These are phyloP conservation scores for Strobilomyces dryophilus DNA, from an alignment of 768 basidiomycete genomes.

Conservation along the genomic window DNA sequence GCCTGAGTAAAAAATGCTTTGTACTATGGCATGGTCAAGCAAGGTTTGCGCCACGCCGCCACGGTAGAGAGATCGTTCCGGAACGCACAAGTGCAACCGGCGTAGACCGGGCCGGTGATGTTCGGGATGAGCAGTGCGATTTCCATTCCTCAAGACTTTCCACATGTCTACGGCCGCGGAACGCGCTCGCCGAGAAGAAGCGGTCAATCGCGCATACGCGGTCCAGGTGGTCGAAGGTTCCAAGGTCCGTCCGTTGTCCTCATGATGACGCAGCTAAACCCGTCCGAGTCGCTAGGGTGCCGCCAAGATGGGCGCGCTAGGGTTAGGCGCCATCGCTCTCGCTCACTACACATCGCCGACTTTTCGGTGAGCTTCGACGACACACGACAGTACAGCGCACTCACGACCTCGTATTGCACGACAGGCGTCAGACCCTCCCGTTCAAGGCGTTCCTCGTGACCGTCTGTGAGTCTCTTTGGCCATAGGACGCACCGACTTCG, in stretches of 20 bases:
- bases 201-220: conserved; percentile 54
- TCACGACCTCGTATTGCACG: neutral
- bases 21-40: too few species aligned
- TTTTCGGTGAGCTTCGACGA: conserved; percentile 50
- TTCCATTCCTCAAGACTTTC: neutral
- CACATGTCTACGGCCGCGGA: conserved; percentile 23
- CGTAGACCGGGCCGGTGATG: neutral
- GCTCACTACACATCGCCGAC: conserved; percentile 68
- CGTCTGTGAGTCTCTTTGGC: conserved; percentile 46
- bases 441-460: conserved; percentile 79
- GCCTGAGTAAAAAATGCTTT: too few species aligned
- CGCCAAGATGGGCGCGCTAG: conserved; percentile 46
- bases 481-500: too few species aligned
- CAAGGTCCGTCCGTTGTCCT: conserved; percentile 37
- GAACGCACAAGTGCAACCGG: too few species aligned
- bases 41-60: neutral
- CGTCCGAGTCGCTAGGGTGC: conserved; percentile 41
- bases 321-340: conserved; percentile 57
- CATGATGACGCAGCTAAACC: neutral
- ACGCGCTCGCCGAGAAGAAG: conserved; percentile 45
- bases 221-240: conserved; percentile 58
- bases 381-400: neutral
- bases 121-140: neutral
- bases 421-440: conserved; percentile 72
- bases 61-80: too few species aligned